phyloP scores from a whole-genome alignment of 805 yeast genomes.

The Diddensiella transvaalensis region DNA sequence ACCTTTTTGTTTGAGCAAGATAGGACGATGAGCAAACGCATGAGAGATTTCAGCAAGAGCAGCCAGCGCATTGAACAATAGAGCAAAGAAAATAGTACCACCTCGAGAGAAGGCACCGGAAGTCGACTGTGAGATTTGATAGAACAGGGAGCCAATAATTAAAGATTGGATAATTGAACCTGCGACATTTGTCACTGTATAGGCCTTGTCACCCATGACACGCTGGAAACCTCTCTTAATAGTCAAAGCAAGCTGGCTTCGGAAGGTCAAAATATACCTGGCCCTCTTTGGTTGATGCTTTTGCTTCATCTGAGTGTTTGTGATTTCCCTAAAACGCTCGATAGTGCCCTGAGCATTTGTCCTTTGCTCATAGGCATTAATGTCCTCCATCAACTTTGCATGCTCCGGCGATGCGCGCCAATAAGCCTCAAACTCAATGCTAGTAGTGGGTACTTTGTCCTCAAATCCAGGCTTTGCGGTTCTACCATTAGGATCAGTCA shows the following conservation, averaged over 20 bases:
- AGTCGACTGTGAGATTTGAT: slow-evolving; percentile 48
- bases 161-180: slow-evolving; percentile 57
- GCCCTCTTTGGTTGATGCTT: slow-evolving; percentile 38
- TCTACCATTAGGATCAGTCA: slow-evolving; percentile 66
- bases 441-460: slow-evolving; percentile 53
- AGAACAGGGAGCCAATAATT: slow-evolving; percentile 61
- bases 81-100: slow-evolving; percentile 57
- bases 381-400: slow-evolving; percentile 40
- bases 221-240: slow-evolving; percentile 53
- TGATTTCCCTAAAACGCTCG: slow-evolving; percentile 35
- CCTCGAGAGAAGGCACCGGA: slow-evolving; percentile 61
- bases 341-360: slow-evolving; percentile 35
- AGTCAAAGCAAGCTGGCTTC: slow-evolving; percentile 48
- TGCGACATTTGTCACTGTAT: slow-evolving; percentile 41
- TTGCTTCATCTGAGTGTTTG: slow-evolving; percentile 32
- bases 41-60: slow-evolving; percentile 53
- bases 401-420: slow-evolving; percentile 55
- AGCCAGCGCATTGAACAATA: slow-evolving; percentile 58
- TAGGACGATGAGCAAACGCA: slow-evolving; percentile 50
- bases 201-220: slow-evolving; percentile 53
- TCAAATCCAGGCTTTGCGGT: slow-evolving; percentile 46
- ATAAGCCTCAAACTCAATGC: slow-evolving; percentile 55
- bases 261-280: slow-evolving; percentile 42
- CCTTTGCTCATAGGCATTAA: slow-evolving; percentile 41
- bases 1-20: slow-evolving; percentile 65